Base-by-base conservation (phyloP, 202 grass and related monocot genomes). In the Digitaria exilis region DNA sequence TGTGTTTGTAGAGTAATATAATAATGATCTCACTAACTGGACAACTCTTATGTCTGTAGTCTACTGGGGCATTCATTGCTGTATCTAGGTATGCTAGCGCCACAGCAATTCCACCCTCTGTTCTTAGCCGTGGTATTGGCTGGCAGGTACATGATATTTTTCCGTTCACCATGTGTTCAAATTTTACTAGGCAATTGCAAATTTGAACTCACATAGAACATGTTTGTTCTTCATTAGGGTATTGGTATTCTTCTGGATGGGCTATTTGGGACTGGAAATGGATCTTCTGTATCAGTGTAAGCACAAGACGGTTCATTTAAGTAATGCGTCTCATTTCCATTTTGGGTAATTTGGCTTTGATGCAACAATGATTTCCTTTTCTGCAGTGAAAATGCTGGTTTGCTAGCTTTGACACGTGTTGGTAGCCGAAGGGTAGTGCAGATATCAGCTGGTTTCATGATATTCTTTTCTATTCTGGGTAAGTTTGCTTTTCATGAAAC, bases 371-470 rank as follows among this genome's bases (percentile, higher is more conserved):
- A 6, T 90, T 45, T 21, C 59, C 5, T 71, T 51, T 16, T 60
- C 48, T 75, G 7, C 74, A 99, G 96, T 76, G 96, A 99, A 87
- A 99, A 99, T 91, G 84, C 93, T 21, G 96, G 93, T 16, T 89
- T 99, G 86, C 67, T 99, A 86, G 96, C 93, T 46, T 79, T 99
- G 86, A 96, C 96, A 80, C 93, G 87, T 28, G 84, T 99, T 80
- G 96, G 96, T 69, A 99, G 96, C 87, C 80, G 93, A 69, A 87
- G 93, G 62, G 93, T 99, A 14, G 93, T 96, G 42, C 93, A 99
- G 77, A 99, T 99, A 90, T 93, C 96, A 85, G 96, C 93, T 71
- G 93, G 96, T 60, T 99, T 99, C 86, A 99, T 99, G 96, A 96
- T 99, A 64, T 99, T 96, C 84, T 99, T 99, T 48, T 99, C 96